Conservation (phyloP, 441 rosid genomes). For the Jatropha multifida region DNA sequence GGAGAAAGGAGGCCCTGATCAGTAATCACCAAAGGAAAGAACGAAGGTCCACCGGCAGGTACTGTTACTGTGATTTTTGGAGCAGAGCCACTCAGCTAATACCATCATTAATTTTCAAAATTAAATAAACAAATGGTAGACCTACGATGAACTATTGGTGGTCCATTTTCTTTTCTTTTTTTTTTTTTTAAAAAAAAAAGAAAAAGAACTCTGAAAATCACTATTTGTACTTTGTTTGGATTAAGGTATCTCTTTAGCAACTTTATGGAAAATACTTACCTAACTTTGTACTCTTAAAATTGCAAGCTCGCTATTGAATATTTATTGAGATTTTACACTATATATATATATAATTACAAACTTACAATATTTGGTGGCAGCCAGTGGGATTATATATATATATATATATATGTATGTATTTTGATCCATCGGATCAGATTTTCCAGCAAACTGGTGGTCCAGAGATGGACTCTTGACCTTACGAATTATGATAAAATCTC, state of each 20-base stretch:
- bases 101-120: too few species aligned
- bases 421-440: conserved; percentile 4
- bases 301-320: too few species aligned
- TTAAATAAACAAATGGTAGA: too few species aligned
- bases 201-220: too few species aligned
- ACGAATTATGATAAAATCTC: conserved; percentile 2
- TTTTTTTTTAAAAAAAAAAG: too few species aligned
- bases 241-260: too few species aligned
- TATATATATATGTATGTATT: background rate
- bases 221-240: too few species aligned
- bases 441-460: conserved; percentile 13
- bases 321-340: too few species aligned
- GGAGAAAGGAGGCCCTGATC: background rate
- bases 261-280: too few species aligned
- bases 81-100: background rate
- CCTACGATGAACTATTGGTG: background rate
- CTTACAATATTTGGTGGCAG: background rate
- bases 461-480: background rate
- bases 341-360: too few species aligned
- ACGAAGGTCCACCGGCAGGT: background rate
- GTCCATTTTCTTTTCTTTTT: background rate
- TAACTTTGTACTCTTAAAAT: too few species aligned
- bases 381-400: background rate
- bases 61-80: background rate
- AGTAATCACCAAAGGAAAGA: background rate